Conservation (phyloP, 176 grass and related monocot genomes). For the Musa schizocarpa region DNA sequence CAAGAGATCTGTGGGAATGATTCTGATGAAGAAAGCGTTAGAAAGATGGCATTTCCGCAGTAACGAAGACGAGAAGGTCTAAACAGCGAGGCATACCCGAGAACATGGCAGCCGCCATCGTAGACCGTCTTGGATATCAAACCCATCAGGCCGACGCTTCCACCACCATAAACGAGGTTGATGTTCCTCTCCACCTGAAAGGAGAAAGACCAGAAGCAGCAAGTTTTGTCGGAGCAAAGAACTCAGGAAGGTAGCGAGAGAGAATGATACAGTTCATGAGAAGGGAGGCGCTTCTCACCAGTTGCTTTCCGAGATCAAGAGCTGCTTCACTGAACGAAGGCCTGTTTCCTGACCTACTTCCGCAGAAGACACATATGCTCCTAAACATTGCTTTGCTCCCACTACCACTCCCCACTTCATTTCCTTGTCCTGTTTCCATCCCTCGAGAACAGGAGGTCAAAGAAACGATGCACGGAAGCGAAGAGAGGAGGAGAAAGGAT, state of each 20-base stretch:
- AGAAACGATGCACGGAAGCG: neutral
- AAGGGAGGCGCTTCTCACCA: slow-evolving; percentile 38
- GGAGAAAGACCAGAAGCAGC: neutral
- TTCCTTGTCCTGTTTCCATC: slow-evolving; percentile 44
- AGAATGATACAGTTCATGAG: neutral
- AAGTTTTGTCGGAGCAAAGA: neutral
- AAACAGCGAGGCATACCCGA: slow-evolving; percentile 44
- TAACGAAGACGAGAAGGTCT: neutral
- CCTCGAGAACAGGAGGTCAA: neutral
- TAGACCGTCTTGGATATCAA: slow-evolving; percentile 70
- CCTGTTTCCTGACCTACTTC: slow-evolving; percentile 59
- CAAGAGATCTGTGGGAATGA: slow-evolving; percentile 69
- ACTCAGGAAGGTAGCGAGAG: neutral
- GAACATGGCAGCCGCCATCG: slow-evolving; percentile 72
- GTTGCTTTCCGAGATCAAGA: slow-evolving; percentile 64
- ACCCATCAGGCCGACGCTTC: slow-evolving; percentile 87
- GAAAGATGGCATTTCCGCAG: neutral
- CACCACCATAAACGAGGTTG: slow-evolving; percentile 86
- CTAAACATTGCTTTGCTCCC: slow-evolving; percentile 17
- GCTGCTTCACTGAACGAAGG: slow-evolving; percentile 69
- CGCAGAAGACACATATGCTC: slow-evolving; percentile 81
- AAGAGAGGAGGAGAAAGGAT: neutral
- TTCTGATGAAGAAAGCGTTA: slow-evolving; percentile 33
- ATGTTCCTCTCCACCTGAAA: slow-evolving; percentile 64
- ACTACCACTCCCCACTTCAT: neutral